These are phyloP conservation scores for Fusarium sp. DNA, from an alignment of 2,329 filamentous ascomycete species.

Conservation along the genomic window DNA sequence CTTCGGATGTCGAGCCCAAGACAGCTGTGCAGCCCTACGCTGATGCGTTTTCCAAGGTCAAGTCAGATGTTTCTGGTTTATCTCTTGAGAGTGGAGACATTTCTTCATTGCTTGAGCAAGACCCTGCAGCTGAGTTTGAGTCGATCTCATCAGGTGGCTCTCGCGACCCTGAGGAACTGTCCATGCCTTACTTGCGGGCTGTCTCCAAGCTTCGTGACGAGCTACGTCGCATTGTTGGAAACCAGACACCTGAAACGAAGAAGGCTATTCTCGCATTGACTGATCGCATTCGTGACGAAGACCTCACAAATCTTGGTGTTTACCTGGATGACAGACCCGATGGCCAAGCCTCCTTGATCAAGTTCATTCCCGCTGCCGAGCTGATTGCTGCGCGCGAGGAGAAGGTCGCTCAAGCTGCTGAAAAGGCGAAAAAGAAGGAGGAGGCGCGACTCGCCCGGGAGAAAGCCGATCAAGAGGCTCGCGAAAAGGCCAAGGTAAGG, in stretches of 20 bases:
- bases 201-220: conserved; percentile 72
- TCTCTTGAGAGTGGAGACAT: conserved; percentile 64
- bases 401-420: conserved; percentile 71
- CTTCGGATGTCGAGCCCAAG: conserved; percentile 59
- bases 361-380: conserved; percentile 70
- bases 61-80: conserved; percentile 61
- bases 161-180: conserved; percentile 66
- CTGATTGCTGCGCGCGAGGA: conserved; percentile 71
- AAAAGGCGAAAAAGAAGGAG: conserved; percentile 69
- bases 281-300: conserved; percentile 83
- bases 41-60: conserved; percentile 60
- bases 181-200: conserved; percentile 67
- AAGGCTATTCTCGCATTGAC: conserved; percentile 82
- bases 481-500: conserved; percentile 68
- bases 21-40: conserved; percentile 63
- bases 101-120: conserved; percentile 58
- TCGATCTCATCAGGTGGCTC: conserved; percentile 60
- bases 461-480: conserved; percentile 66
- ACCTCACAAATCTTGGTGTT: conserved; percentile 85
- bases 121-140: conserved; percentile 63
- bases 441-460: conserved; percentile 65
- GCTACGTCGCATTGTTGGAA: conserved; percentile 67
- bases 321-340: conserved; percentile 87
- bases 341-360: conserved; percentile 78
- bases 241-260: conserved; percentile 64